Evolutionary conservation across 768 basidiomycete genomes (phyloP).

Genomic region (Collybia mongolica): DNA sequence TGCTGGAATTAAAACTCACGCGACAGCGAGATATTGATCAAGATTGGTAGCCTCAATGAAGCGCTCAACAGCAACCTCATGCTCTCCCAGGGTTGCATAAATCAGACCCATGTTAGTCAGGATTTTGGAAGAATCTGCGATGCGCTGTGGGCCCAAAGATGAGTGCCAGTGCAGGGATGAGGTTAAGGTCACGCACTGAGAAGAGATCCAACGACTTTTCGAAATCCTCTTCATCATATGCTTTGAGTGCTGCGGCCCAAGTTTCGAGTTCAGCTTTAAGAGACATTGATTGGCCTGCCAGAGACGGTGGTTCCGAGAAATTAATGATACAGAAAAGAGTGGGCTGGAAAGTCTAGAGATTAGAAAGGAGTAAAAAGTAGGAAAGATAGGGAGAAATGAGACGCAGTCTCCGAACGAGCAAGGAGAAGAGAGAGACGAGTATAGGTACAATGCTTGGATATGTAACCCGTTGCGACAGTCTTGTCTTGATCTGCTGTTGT

Average conservation of each 20-base stretch:
- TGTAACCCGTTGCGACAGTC: constrained; percentile 13
- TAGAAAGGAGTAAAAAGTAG: constrained; percentile 21
- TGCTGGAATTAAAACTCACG: constrained; percentile 46
- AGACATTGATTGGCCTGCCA: constrained; percentile 40
- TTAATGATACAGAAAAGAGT: constrained; percentile 13
- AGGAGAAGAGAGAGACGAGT: constrained; percentile 19
- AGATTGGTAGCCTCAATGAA: constrained; percentile 76
- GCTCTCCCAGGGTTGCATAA: constrained; percentile 88
- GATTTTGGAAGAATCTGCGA: constrained; percentile 88
- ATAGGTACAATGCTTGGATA: constrained; percentile 12
- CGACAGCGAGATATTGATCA: constrained; percentile 87
- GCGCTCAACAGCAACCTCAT: constrained; percentile 78
- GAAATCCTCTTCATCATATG: constrained; percentile 86
- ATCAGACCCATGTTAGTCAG: constrained; percentile 93
- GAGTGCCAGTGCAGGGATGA: constrained; percentile 2
- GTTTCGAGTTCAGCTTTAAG: constrained; percentile 79
- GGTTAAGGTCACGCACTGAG: constrained; percentile 44
- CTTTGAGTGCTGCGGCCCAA: constrained; percentile 85
- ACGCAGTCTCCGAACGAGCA: constrained; percentile 43
- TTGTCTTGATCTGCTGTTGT: constrained; percentile 27
- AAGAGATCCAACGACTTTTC: constrained; percentile 74
- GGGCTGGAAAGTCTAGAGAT: constrained; percentile 12
- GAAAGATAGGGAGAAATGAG: constrained; percentile 29
- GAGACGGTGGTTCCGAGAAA: constrained; percentile 26
- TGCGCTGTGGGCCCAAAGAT: constrained; percentile 40